Evolutionary conservation across 192 early-diverging fungal genomes (phyloP).

Genomic region (Rhizoclosmatium globosum): DNA sequence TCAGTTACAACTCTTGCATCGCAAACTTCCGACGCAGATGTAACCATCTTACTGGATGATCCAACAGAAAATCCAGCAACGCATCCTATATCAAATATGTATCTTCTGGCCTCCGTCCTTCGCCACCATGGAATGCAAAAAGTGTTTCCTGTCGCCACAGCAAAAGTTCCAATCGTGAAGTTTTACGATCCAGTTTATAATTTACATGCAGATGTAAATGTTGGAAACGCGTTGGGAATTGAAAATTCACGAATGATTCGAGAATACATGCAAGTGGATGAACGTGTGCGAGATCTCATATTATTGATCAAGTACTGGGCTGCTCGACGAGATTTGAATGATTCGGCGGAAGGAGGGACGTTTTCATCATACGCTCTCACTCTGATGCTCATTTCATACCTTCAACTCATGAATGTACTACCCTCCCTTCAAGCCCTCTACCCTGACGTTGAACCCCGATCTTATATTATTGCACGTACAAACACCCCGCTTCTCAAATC

Average conservation of each 20-base stretch:
- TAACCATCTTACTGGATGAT: slow-evolving; percentile 34
- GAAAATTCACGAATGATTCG: slow-evolving; percentile 51
- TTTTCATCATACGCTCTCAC: slow-evolving; percentile 55
- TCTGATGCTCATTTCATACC: slow-evolving; percentile 54
- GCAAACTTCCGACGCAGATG: slow-evolving; percentile 50
- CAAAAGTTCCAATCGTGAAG: slow-evolving; percentile 59
- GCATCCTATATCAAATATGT: slow-evolving; percentile 44
- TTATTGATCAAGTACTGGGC: slow-evolving; percentile 59
- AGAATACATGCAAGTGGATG: slow-evolving; percentile 50
- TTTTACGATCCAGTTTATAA: slow-evolving; percentile 48
- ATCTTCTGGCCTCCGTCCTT: slow-evolving; percentile 35
- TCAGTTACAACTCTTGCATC: slow-evolving; percentile 52
- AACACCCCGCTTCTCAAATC: slow-evolving; percentile 18
- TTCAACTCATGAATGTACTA: slow-evolving; percentile 49
- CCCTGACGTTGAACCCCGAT: background rate
- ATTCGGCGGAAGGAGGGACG: slow-evolving; percentile 51
- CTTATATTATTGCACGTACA: slow-evolving; percentile 11
- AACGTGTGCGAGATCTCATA: slow-evolving; percentile 50
- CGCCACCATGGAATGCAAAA: slow-evolving; percentile 44
- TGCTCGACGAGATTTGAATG: slow-evolving; percentile 49
- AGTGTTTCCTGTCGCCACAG: slow-evolving; percentile 43
- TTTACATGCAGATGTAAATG: slow-evolving; percentile 50
- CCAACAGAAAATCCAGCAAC: slow-evolving; percentile 5
- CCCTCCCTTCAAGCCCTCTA: slow-evolving; percentile 51
- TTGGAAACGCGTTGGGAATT: slow-evolving; percentile 55